phyloP scores from a whole-genome alignment of 2,329 filamentous ascomycete species.

The Cryphonectria japonica region DNA sequence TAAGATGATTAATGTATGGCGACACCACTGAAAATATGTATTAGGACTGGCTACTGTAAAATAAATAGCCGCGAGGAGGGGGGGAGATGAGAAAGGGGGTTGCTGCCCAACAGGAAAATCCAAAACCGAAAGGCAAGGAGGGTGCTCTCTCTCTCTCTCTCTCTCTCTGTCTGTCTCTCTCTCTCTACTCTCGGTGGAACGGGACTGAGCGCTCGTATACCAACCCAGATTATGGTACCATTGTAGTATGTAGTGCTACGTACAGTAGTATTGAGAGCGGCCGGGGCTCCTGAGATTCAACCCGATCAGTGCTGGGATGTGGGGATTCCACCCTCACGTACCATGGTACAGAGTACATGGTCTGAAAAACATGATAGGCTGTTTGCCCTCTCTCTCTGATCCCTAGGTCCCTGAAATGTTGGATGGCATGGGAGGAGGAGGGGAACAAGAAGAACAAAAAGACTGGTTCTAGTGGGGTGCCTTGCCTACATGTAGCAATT shows the following conservation, averaged over 20 bases:
- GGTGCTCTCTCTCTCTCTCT: neutral
- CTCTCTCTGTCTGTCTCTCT: too few relatives aligned
- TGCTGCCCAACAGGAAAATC: neutral
- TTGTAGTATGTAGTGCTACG: neutral
- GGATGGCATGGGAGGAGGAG: neutral
- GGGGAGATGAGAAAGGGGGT: neutral
- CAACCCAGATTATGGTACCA: neutral
- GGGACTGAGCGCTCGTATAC: conserved; percentile 6
- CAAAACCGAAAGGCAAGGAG: neutral
- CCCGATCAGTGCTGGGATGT: neutral
- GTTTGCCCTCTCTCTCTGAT: neutral
- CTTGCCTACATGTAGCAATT: neutral
- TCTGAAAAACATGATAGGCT: neutral
- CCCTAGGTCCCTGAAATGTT: neutral
- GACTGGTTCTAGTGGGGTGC: neutral
- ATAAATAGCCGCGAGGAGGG: neutral
- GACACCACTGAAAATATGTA: neutral
- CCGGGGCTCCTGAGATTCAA: neutral
- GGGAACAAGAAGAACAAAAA: neutral
- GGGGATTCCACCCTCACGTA: neutral
- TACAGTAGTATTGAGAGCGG: neutral
- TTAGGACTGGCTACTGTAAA: neutral
- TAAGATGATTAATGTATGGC: neutral
- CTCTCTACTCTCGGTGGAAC: neutral
- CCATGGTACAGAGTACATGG: neutral